These are phyloP conservation scores for Termitomyces sp. DNA, from an alignment of 768 basidiomycete species.

Conservation along the genomic window DNA sequence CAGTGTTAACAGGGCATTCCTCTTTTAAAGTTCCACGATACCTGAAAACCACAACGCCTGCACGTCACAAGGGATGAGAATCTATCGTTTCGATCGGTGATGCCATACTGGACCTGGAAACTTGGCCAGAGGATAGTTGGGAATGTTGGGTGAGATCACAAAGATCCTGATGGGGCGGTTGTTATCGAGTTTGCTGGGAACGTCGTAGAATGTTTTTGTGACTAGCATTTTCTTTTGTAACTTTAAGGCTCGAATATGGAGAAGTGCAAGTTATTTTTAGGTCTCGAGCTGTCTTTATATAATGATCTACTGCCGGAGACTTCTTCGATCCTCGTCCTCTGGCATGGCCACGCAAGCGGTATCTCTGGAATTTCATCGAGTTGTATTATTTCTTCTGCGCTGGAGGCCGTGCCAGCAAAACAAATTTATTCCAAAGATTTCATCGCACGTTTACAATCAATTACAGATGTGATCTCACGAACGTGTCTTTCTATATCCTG, in stretches of 20 bases:
- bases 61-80: neutral
- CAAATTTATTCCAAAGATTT: neutral
- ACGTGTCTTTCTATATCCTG: neutral
- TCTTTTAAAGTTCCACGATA: slow-evolving; percentile 16
- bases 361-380: neutral
- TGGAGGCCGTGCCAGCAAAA: neutral
- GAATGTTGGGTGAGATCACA: slow-evolving; percentile 73
- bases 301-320: slow-evolving; percentile 16
- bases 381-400: neutral
- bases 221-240: slow-evolving; percentile 71
- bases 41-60: slow-evolving; percentile 84
- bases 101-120: slow-evolving; percentile 61
- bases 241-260: slow-evolving; percentile 7
- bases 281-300: neutral
- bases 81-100: neutral
- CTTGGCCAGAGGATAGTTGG: slow-evolving; percentile 83
- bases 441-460: neutral
- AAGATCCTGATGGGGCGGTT: slow-evolving; percentile 74
- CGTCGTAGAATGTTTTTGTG: slow-evolving; percentile 70
- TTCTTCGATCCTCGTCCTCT: neutral
- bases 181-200: slow-evolving; percentile 59
- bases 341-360: neutral
- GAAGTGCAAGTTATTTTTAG: neutral
- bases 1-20: neutral
- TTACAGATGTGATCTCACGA: neutral